These are phyloP conservation scores for Collybiopsis luxurians DNA, from an alignment of 768 basidiomycete species.

Conservation along the genomic window DNA sequence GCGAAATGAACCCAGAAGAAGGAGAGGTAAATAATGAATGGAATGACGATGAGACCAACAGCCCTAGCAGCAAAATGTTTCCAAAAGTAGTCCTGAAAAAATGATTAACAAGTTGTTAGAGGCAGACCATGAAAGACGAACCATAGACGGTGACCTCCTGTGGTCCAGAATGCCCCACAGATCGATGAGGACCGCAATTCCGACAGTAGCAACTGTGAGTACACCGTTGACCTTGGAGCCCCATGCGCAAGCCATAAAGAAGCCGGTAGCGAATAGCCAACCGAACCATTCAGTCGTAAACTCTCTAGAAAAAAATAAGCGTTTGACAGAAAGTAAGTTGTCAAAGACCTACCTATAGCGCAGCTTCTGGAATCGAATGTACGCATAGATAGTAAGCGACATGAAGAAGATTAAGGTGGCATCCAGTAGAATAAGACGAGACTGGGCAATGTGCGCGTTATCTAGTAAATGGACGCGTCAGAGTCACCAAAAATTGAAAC, in stretches of 20 bases:
- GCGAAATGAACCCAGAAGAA: conserved; percentile 97
- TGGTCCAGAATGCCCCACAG: conserved; percentile 92
- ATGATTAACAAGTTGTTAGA: background rate
- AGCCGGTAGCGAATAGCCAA: conserved; percentile 88
- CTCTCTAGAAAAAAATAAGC: conserved; percentile 48
- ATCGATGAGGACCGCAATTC: conserved; percentile 88
- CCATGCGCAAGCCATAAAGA: conserved; percentile 94
- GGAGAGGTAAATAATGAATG: conserved; percentile 85
- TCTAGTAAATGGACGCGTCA: conserved; percentile 44
- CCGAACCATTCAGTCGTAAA: conserved; percentile 92
- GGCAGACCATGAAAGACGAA: conserved; percentile 23
- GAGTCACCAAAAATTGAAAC: conserved; percentile 1
- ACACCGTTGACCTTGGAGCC: conserved; percentile 98
- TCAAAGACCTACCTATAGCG: conserved; percentile 70
- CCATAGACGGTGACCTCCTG: conserved; percentile 67
- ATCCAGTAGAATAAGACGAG: conserved; percentile 94
- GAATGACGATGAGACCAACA: conserved; percentile 82
- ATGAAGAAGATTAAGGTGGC: conserved; percentile 95
- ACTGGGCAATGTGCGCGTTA: conserved; percentile 94
- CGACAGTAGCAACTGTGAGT: conserved; percentile 85
- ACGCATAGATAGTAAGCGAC: conserved; percentile 88
- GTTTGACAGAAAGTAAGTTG: conserved; percentile 5
- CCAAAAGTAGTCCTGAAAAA: conserved; percentile 76
- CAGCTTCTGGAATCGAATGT: conserved; percentile 91
- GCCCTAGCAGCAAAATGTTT: conserved; percentile 87